phyloP scores from a whole-genome alignment of 2,329 filamentous ascomycete genomes.

The Plectosphaerella plurivora region DNA sequence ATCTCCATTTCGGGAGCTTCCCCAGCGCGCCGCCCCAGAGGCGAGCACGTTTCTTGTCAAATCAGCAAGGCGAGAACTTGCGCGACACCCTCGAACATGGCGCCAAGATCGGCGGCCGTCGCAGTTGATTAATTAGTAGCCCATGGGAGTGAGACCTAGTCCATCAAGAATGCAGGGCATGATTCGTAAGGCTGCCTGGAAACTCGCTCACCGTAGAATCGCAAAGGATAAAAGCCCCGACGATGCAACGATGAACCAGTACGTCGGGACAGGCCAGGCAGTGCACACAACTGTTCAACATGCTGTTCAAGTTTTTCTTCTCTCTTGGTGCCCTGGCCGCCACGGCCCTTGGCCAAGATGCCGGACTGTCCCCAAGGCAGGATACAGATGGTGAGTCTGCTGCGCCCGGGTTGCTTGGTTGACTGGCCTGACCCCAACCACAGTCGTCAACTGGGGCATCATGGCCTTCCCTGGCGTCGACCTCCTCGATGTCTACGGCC shows the following conservation, averaged over 20 bases:
- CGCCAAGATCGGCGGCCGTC: too few relatives aligned
- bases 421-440: not conserved
- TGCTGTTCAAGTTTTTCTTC: not conserved
- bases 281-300: not conserved
- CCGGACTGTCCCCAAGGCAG: not conserved
- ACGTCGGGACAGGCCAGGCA: too few relatives aligned
- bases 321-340: not conserved
- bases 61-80: not conserved
- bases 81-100: not conserved
- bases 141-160: too few relatives aligned
- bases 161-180: too few relatives aligned
- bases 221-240: too few relatives aligned
- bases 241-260: too few relatives aligned
- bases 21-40: too few relatives aligned
- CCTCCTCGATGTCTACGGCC: constrained; percentile 15
- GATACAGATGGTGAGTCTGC: not conserved
- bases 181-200: too few relatives aligned
- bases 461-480: constrained; percentile 13
- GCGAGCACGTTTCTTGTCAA: not conserved
- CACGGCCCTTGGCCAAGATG: not conserved
- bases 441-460: constrained; percentile 10
- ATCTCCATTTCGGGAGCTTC: too few relatives aligned
- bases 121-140: too few relatives aligned
- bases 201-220: too few relatives aligned
- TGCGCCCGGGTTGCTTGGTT: not conserved